Conservation (phyloP, 2,329 filamentous ascomycete genomes). For the Colletotrichum tanaceti region DNA sequence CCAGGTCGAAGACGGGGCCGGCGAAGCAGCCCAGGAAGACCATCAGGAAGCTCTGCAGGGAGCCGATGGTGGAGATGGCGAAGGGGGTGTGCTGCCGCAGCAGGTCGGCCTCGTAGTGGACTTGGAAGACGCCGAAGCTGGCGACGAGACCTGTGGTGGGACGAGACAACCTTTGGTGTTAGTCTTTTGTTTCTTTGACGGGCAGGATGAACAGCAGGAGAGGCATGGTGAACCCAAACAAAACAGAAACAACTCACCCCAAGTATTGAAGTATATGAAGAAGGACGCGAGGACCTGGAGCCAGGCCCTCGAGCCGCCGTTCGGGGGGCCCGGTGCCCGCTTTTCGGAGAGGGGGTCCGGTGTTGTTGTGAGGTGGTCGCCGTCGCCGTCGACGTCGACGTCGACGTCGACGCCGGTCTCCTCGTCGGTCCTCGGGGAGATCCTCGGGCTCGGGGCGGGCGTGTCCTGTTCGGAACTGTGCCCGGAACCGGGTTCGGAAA, state of each 20-base stretch:
- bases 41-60: slow-evolving; percentile 60
- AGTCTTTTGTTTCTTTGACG: too few species aligned
- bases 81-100: slow-evolving; percentile 23
- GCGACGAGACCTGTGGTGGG: slow-evolving; percentile 55
- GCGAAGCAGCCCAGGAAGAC: slow-evolving; percentile 55
- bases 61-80: slow-evolving; percentile 59
- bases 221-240: too few species aligned
- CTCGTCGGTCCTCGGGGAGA: slow-evolving; percentile 17
- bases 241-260: too few species aligned
- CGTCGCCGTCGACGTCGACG: too few species aligned
- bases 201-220: too few species aligned
- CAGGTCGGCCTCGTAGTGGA: slow-evolving; percentile 58
- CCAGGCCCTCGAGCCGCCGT: slow-evolving; percentile 57
- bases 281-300: slow-evolving; percentile 59
- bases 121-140: slow-evolving; percentile 65
- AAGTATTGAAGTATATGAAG: slow-evolving; percentile 61
- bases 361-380: background rate
- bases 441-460: slow-evolving; percentile 13
- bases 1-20: slow-evolving; percentile 61
- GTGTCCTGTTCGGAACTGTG: slow-evolving; percentile 8
- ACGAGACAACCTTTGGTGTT: too few species aligned
- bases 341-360: background rate
- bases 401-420: slow-evolving; percentile 26
- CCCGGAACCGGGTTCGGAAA: background rate
- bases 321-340: slow-evolving; percentile 30